Conservation (phyloP, 1,139 yeast genomes). For the Magnusiomyces tetraspermus region DNA sequence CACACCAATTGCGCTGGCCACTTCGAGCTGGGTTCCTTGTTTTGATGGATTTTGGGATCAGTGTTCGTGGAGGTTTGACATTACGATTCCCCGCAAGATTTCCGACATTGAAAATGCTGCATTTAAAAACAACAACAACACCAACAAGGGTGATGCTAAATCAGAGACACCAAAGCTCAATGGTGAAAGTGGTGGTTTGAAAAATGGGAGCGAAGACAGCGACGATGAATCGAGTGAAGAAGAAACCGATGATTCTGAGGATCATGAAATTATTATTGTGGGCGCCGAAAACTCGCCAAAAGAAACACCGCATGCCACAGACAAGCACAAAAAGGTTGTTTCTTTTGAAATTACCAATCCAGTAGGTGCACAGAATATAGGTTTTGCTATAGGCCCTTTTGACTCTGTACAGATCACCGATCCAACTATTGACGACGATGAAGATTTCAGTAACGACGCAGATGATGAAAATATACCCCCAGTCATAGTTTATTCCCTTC, state of each 20-base stretch:
- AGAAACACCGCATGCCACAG: slow-evolving; percentile 42
- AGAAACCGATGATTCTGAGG: slow-evolving; percentile 39
- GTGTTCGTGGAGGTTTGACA: slow-evolving; percentile 85
- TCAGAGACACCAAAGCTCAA: slow-evolving; percentile 19
- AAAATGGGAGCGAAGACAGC: slow-evolving; percentile 18
- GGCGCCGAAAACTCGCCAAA: slow-evolving; percentile 62
- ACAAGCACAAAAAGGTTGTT: slow-evolving; percentile 63
- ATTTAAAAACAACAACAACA: slow-evolving; percentile 23
- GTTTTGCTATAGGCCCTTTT: slow-evolving; percentile 92
- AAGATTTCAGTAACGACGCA: slow-evolving; percentile 16
- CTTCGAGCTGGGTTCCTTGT: slow-evolving; percentile 97
- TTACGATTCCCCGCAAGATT: slow-evolving; percentile 71
- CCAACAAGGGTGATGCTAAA: too few relatives aligned
- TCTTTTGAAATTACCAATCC: slow-evolving; percentile 79
- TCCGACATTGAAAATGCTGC: slow-evolving; percentile 47
- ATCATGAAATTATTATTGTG: slow-evolving; percentile 57
- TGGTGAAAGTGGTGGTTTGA: slow-evolving; percentile 15
- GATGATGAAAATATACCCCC: slow-evolving; percentile 34
- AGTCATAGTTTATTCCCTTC: slow-evolving; percentile 48
- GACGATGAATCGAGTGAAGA: slow-evolving; percentile 33
- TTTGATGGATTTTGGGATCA: slow-evolving; percentile 82
- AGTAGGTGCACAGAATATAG: slow-evolving; percentile 89
- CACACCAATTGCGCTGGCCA: slow-evolving; percentile 68
- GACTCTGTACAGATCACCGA: slow-evolving; percentile 46
- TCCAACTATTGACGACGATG: slow-evolving; percentile 19